These are phyloP conservation scores for Paramyrothecium roridum DNA, from an alignment of 2,329 filamentous ascomycete genomes.

Conservation along the genomic window DNA sequence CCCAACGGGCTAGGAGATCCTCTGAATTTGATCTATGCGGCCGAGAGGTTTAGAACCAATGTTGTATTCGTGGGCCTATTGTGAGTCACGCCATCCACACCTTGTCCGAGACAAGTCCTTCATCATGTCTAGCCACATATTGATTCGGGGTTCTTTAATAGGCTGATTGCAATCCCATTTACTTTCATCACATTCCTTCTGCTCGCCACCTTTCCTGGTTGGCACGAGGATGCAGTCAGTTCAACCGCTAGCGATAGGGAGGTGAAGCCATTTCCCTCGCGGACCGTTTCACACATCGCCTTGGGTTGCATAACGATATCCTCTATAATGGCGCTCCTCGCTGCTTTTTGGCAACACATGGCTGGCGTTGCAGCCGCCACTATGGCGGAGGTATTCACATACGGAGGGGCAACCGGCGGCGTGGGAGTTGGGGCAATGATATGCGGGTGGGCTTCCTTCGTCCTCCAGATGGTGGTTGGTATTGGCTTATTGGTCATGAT, in stretches of 20 bases:
- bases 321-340: background rate
- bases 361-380: background rate
- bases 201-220: background rate
- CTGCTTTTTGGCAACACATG: background rate
- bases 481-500: background rate
- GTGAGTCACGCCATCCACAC: background rate
- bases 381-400: background rate
- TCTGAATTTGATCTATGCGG: slow-evolving; percentile 2
- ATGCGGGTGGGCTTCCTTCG: background rate
- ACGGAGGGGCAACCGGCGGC: background rate
- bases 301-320: background rate
- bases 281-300: background rate
- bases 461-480: background rate
- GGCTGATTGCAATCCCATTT: background rate
- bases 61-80: slow-evolving; percentile 2
- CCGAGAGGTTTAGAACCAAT: background rate
- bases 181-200: background rate
- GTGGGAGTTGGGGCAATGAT: background rate
- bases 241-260: background rate
- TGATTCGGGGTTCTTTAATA: too few species aligned
- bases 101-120: background rate
- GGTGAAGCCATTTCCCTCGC: background rate
- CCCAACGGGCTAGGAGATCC: background rate
- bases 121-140: background rate
- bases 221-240: background rate